Percentiles rank a stretch among this genome's conserved stretches.
Evolutionary conservation across 2,329 filamentous ascomycete genomes (phyloP).

Genomic region (Lachnellula hyalina): DNA sequence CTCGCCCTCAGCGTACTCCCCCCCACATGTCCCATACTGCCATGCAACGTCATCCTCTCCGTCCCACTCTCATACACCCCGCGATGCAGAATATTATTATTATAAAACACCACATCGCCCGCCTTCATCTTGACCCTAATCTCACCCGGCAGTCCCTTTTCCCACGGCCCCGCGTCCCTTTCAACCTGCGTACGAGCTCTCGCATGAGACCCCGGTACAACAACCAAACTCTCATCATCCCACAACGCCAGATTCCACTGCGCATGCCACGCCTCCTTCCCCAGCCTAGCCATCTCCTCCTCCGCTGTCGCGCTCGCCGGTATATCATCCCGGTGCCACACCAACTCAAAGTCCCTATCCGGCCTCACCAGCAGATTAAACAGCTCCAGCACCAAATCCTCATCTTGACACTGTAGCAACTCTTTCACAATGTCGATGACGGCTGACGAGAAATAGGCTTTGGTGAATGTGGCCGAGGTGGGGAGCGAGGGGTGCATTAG

Average conservation of each 20-base stretch:
- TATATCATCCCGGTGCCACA: constrained; percentile 86
- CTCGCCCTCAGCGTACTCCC: constrained; percentile 55
- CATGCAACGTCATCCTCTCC: constrained; percentile 68
- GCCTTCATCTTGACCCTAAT: constrained; percentile 60
- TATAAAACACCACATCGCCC: constrained; percentile 81
- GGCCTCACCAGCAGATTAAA: constrained; percentile 82
- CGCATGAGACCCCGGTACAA: constrained; percentile 71
- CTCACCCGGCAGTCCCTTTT: constrained; percentile 56
- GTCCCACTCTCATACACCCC: constrained; percentile 55
- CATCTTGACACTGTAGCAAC: constrained; percentile 52
- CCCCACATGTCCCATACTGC: constrained; percentile 58
- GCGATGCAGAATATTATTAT: constrained; percentile 81
- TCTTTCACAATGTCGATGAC: constrained; percentile 60
- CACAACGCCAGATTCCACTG: constrained; percentile 86
- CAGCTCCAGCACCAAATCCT: constrained; percentile 76
- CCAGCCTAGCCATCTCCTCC: constrained; percentile 60
- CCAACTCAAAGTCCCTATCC: constrained; percentile 62
- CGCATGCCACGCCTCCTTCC: constrained; percentile 62
- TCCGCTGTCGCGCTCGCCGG: constrained; percentile 57
- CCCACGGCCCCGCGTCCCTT: constrained; percentile 61
- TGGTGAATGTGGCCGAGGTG: constrained; percentile 55
- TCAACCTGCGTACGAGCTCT: constrained; percentile 67
- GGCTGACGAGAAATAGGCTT: constrained; percentile 65
- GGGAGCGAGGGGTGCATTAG: constrained; percentile 70
- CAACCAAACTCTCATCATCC: constrained; percentile 66